Evolutionary conservation across 441 rosid species (phyloP), one percentile per base, ranked within the genome.

Genomic region (Erodium texanum): DNA sequence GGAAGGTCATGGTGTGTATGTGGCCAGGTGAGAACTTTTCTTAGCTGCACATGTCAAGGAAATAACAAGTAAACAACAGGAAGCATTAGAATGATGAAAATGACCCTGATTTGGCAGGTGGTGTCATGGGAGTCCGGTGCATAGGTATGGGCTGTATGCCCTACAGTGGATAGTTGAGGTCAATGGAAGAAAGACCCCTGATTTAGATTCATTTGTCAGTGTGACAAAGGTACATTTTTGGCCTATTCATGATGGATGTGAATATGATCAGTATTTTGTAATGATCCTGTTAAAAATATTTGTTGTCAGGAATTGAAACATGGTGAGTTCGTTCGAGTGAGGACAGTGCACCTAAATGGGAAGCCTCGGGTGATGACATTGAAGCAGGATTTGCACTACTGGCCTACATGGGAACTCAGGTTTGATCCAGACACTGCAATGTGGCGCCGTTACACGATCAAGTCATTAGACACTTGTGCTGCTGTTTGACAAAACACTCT

Each of bases 1-100:
- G 74, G 97, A 92, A 85, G 99, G 99, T 62, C 98, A 92, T 73
- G 98, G 98, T 62, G 99, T 92, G 65, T 95, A 87, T 72, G 93
- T 89, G n/a, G 87, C 93, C 48, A 86, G 89, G 98, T 90, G 75
- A 80, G 70, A 68, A 61, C 43, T 71, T 7, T 24, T 11, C 7
- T 64, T 58, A 0, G 24, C 22, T n/a, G 24, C 16, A 61, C 58
- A 29, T 27, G 1, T 27, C 29, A 24, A 5, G 36, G 59, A 62
- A n/a, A n/a, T n/a, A 41, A 7, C 56, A 50, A 14, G n/a, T 66
- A 20, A 62, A 34, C 63, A n/a, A 64, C n/a, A 65, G 1, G 23
- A 18, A 29, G 18, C 50, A 52, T 52, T 54, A 18, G 27, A 66
- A 63, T 66, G 65, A 63, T 64, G n/a, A n/a, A n/a, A n/a, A n/a